Evolutionary conservation across 768 basidiomycete species (phyloP).

Genomic region (Lactarius sanguifluus): DNA sequence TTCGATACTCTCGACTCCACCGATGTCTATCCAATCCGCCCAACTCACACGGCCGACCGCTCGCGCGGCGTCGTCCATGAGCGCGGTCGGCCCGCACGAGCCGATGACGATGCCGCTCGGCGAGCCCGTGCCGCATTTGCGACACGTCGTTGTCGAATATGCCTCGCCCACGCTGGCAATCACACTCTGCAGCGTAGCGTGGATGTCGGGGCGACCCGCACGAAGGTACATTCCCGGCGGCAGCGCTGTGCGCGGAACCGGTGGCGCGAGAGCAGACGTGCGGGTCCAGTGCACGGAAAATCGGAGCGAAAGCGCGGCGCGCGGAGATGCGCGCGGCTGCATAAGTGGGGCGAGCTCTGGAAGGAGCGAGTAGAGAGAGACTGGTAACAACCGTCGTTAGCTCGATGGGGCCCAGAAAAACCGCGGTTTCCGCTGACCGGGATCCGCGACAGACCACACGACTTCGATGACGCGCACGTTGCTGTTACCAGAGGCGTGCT

Average conservation of each 20-base stretch:
- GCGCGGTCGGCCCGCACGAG: conserved; percentile 43
- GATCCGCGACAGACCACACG: conserved; percentile 52
- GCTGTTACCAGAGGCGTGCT: conserved; percentile 38
- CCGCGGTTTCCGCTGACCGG: conserved; percentile 35
- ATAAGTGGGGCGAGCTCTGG: conserved; percentile 41
- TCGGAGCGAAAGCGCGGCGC: conserved; percentile 36
- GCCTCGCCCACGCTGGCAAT: conserved; percentile 31
- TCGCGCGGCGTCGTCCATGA: conserved; percentile 41
- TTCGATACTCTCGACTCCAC: conserved; percentile 29
- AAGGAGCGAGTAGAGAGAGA: conserved; percentile 41
- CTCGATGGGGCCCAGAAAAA: conserved; percentile 2
- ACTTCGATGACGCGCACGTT: conserved; percentile 50
- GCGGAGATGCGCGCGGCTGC: conserved; percentile 33
- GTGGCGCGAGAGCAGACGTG: conserved; percentile 31
- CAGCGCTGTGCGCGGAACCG: conserved; percentile 28
- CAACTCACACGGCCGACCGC: conserved; percentile 39
- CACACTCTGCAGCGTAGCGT: conserved; percentile 29
- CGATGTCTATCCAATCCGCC: conserved; percentile 31
- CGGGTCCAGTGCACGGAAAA: conserved; percentile 50
- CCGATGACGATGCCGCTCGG: conserved; percentile 42
- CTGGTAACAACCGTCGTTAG: conserved; percentile 29
- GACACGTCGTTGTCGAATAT: conserved; percentile 21
- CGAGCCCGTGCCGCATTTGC: conserved; percentile 13
- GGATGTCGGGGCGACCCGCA: conserved; percentile 34
- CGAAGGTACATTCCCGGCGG: conserved; percentile 36